Percentiles rank a stretch among this genome's conserved stretches.
phyloP scores from a whole-genome alignment of 2,329 filamentous ascomycete species.

The Aurifilum marmelostoma region DNA sequence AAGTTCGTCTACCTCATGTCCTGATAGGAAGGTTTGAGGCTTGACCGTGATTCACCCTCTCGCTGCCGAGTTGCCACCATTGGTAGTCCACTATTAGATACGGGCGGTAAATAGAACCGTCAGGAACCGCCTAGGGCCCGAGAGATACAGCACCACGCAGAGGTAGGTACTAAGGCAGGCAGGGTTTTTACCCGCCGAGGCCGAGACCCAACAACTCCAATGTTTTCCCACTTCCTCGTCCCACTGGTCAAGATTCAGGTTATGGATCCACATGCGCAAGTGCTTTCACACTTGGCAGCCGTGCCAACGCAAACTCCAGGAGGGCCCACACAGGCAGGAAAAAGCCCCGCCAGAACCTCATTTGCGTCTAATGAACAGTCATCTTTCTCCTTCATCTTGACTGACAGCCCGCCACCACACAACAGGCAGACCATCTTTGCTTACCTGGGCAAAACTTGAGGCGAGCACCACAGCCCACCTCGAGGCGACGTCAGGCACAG shows the following conservation, averaged over 20 bases:
- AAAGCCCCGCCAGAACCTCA: constrained; percentile 25
- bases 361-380: constrained; percentile 18
- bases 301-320: constrained; percentile 18
- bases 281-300: constrained; percentile 10
- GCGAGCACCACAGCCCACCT: not conserved
- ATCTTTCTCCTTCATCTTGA: constrained; percentile 12
- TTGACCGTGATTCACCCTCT: not conserved
- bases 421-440: not conserved
- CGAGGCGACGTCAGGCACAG: not conserved
- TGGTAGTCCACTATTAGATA: not conserved
- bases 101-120: not conserved
- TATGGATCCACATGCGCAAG: not conserved
- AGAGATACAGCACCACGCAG: not conserved
- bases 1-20: no score
- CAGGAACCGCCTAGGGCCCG: not conserved
- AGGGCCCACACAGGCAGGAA: constrained; percentile 20
- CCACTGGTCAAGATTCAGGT: not conserved
- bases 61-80: not conserved
- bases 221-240: not conserved
- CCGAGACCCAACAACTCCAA: not conserved
- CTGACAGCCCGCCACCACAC: not conserved
- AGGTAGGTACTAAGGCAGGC: not conserved
- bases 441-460: not conserved
- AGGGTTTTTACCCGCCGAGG: not conserved
- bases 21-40: not conserved